These are phyloP conservation scores for Talaromyces sp. DNA, from an alignment of 2,329 filamentous ascomycete genomes.

Conservation along the genomic window DNA sequence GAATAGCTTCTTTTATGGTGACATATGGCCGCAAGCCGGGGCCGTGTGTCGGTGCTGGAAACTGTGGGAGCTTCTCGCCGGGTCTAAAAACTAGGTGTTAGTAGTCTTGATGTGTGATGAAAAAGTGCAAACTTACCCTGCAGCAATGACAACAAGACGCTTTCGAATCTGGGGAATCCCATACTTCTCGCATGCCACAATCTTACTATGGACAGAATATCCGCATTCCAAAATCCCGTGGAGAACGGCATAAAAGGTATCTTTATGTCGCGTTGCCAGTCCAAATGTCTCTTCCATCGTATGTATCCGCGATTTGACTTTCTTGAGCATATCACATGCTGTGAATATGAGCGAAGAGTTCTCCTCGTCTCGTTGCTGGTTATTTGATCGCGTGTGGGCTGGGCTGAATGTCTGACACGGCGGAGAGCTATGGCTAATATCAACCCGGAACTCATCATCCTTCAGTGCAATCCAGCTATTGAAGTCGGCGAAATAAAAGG, in stretches of 20 bases:
- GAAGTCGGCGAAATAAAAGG: conserved; percentile 39
- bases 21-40: conserved; percentile 28
- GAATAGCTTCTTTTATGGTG: conserved; percentile 42
- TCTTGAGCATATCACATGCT: conserved; percentile 51
- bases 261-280: conserved; percentile 51
- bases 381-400: conserved; percentile 55
- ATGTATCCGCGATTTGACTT: conserved; percentile 60
- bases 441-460: conserved; percentile 45
- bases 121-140: conserved; percentile 38
- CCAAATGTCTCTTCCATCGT: conserved; percentile 79
- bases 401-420: conserved; percentile 75
- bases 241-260: conserved; percentile 58
- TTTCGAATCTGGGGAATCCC: conserved; percentile 48
- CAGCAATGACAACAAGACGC: conserved; percentile 50
- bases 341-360: conserved; percentile 59
- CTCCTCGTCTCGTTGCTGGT: conserved; percentile 55
- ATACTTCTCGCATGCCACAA: conserved; percentile 49
- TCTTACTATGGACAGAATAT: conserved; percentile 67
- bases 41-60: conserved; percentile 60
- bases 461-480: conserved; percentile 38
- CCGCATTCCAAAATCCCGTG: conserved; percentile 54
- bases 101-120: conserved; percentile 9
- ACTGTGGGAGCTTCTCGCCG: conserved; percentile 64
- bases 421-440: conserved; percentile 70
- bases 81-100: conserved; percentile 57